Evolutionary conservation across 139 green algal genomes (phyloP).

Genomic region (Haematococcus sp.): DNA sequence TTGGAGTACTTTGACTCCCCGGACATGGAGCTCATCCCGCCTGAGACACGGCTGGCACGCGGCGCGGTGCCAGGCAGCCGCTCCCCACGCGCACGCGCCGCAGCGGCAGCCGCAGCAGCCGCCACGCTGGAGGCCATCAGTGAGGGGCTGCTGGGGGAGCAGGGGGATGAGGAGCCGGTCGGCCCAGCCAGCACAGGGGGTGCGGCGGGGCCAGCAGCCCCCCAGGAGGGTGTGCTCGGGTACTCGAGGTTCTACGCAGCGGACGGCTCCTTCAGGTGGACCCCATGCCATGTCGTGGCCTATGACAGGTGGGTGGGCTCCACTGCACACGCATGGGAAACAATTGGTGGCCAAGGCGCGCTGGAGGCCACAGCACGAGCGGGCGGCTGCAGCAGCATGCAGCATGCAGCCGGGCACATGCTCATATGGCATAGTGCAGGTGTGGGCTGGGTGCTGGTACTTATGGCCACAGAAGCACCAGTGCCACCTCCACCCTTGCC

Average conservation of each 20-base stretch:
- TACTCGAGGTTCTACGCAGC: conserved; percentile 59
- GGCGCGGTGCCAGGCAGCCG: conserved; percentile 5
- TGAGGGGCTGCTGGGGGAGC: not conserved
- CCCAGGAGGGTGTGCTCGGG: conserved; percentile 17
- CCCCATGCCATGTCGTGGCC: conserved; percentile 28
- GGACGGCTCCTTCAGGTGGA: conserved; percentile 60
- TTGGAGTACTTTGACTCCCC: conserved; percentile 66
- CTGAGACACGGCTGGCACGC: conserved; percentile 31
- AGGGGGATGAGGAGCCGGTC: no score
- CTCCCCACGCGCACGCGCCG: not conserved
- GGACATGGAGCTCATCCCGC: conserved; percentile 49
- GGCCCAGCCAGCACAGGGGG: no score
- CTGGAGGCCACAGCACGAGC: no score
- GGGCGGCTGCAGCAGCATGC: no score
- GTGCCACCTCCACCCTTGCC: no score
- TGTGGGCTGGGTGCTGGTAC: no score
- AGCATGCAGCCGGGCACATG: no score
- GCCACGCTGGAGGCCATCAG: not conserved
- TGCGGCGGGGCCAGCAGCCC: not conserved
- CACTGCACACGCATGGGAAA: no score
- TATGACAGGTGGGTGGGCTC: conserved; percentile 24
- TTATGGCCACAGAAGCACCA: no score
- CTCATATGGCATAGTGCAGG: not conserved
- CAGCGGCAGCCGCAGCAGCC: no score
- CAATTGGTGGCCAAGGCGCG: no score